phyloP scores from a whole-genome alignment of 371 early-diverging fungal genomes.

The Syncephalastrum sp. region DNA sequence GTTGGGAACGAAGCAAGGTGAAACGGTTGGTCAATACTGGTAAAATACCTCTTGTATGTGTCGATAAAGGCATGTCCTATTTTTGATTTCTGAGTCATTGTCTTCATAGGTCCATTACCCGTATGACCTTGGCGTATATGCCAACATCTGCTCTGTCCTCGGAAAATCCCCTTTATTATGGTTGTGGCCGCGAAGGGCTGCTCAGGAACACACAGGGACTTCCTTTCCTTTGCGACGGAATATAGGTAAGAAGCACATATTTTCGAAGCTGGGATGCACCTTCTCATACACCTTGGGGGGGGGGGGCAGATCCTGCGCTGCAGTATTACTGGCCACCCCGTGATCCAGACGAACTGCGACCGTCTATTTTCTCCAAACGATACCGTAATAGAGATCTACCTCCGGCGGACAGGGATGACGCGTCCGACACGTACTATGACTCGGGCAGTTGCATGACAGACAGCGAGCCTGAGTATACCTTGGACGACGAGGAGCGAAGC shows the following conservation, averaged over 20 bases:
- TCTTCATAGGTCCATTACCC: constrained; percentile 70
- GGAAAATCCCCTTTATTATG: constrained; percentile 71
- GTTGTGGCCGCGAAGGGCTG: constrained; percentile 61
- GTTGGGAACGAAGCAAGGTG: constrained; percentile 80
- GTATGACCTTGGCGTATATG: constrained; percentile 84
- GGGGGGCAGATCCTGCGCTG: constrained; percentile 11
- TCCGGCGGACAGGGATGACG: background rate
- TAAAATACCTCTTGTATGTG: constrained; percentile 54
- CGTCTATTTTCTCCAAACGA: constrained; percentile 27
- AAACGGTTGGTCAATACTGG: constrained; percentile 63
- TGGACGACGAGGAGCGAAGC: constrained; percentile 31
- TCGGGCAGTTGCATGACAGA: constrained; percentile 36
- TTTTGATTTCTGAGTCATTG: background rate
- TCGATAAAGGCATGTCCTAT: background rate
- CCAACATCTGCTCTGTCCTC: constrained; percentile 77
- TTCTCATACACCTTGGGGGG: background rate
- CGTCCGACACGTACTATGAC: constrained; percentile 32
- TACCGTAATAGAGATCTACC: constrained; percentile 15
- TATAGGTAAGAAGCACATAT: constrained; percentile 6
- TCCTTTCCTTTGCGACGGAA: constrained; percentile 55
- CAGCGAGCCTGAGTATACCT: constrained; percentile 28
- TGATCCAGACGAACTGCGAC: constrained; percentile 25
- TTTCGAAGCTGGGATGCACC: background rate
- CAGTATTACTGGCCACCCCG: constrained; percentile 26
- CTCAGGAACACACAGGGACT: constrained; percentile 64